phyloP scores from a whole-genome alignment of 345 rosid species.

The sweet orange (Citrus sinensis) region DVS_A1.0 CM039163.1:4215501-4216000 shows the following conservation, averaged over 20 bases:
- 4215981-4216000: constrained; percentile 28
- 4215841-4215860: neutral
- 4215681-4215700: constrained; percentile 31
- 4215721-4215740: constrained; percentile 38
- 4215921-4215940: constrained; percentile 28
- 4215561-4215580: constrained; percentile 25
- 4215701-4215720: constrained; percentile 37
- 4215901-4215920: neutral
- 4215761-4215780: constrained; percentile 28
- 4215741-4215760: constrained; percentile 33
- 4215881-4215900: neutral
- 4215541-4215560: constrained; percentile 55
- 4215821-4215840: neutral
- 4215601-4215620: constrained; percentile 23
- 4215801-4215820: neutral
- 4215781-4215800: neutral
- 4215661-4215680: constrained; percentile 53
- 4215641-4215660: constrained; percentile 34
- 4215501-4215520: constrained; percentile 34
- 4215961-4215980: constrained; percentile 19
- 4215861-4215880: neutral
- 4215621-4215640: constrained; percentile 19
- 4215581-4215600: constrained; percentile 19
- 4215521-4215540: constrained; percentile 35
- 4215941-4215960: constrained; percentile 30